phyloP scores from a whole-genome alignment of 805 yeast species.

The Wickerhamomyces alni region DNA sequence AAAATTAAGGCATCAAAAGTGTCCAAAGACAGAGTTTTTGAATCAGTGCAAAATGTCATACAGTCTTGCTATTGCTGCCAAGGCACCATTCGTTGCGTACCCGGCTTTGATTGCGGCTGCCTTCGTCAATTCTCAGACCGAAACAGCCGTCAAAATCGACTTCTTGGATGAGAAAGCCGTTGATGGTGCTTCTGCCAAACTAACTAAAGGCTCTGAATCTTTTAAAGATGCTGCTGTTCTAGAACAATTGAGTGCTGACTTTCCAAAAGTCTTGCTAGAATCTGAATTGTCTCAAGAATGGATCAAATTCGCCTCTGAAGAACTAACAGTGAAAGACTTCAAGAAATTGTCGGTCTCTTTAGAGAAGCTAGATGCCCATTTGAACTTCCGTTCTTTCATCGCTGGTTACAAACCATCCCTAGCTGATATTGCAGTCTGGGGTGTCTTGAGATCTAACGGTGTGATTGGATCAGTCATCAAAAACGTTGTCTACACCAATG shows the following conservation, averaged over 20 bases:
- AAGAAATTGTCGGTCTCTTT: conserved; percentile 73
- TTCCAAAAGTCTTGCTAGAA: conserved; percentile 37
- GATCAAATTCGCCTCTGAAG: conserved; percentile 60
- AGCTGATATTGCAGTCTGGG: conserved; percentile 91
- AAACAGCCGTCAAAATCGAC: conserved; percentile 49
- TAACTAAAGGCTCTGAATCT: conserved; percentile 38
- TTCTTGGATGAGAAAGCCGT: conserved; percentile 70
- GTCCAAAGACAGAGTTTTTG: no score
- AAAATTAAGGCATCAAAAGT: no score
- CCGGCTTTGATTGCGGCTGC: conserved; percentile 74
- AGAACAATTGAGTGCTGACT: conserved; percentile 42
- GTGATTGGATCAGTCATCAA: conserved; percentile 88
- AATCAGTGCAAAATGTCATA: conserved; percentile 2
- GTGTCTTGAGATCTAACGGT: conserved; percentile 87
- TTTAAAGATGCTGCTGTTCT: conserved; percentile 40
- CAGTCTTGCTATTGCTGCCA: conserved; percentile 67
- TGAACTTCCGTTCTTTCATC: conserved; percentile 79
- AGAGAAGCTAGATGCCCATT: conserved; percentile 74
- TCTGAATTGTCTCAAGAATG: conserved; percentile 46
- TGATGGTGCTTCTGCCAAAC: conserved; percentile 41
- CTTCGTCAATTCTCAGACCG: conserved; percentile 51
- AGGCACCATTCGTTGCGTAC: conserved; percentile 80
- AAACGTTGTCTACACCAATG: conserved; percentile 75
- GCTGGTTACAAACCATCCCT: conserved; percentile 60
- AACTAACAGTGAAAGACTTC: conserved; percentile 79